Evolutionary conservation across 2,329 filamentous ascomycete species (phyloP), one percentile per base, ranked within the genome.

Genomic region (Microcyclospora tardicrescens): DNA sequence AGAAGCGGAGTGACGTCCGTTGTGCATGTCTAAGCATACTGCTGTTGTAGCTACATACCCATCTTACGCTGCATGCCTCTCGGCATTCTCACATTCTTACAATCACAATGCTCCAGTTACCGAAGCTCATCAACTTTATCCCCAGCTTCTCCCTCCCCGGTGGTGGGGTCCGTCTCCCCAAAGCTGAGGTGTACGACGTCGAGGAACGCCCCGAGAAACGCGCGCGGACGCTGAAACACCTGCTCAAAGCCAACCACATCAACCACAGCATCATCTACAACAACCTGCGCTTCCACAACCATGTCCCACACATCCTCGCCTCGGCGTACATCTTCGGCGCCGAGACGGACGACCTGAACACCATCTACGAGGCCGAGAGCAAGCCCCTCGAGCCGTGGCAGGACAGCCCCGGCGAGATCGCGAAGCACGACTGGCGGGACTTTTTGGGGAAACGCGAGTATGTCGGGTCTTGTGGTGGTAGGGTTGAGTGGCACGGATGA

Each of bases 231-330:
- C 69, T 98, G 44, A 95, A 93, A 65, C 86, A 96, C 62, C 68
- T 98, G 11, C 61, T 98, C 43, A 84, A 83, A 60, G 80, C 87
- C 37, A 96, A 96, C 59, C 91, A 98, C 64, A 79, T 80, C 49
- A 94, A 91, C 57, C 75, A 93, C 61, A 77, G 85, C 27, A 79
- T 96, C 48, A 64, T 94, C 39, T 91, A 83, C 59, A 77, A 87
- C 57, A 59, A 81, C 38, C 66, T 81, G 4, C 67, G 73, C 44
- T 91, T 79, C 52, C 77, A 91, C 64, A 96, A 96, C 55, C 83
- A 93, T 62, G 69, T 80, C 51, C 72, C 84, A 30, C 86, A 94
- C 62, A 73, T 86, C 37, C 72, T 98, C 10, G 78, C 77, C 48
- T 85, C 89, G 5, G 81, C 86, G 1, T 98, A 93, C 60, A 69